A percentile compares a stretch with the other conserved stretches of the same genome.
phyloP scores from a whole-genome alignment of 108 stramenopile genomes.

The Discostella pseudostelligera region DNA sequence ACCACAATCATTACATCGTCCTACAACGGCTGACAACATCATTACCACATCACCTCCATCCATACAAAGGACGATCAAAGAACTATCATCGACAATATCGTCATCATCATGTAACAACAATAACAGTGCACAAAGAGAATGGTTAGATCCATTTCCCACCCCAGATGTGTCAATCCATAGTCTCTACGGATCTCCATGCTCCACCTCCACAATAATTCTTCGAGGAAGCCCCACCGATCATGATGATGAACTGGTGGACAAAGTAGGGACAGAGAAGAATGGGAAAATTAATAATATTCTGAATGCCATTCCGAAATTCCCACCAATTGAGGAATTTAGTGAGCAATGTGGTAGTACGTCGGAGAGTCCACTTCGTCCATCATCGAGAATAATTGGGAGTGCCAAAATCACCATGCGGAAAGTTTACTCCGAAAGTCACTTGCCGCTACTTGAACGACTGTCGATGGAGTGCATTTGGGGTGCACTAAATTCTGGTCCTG shows the following conservation, averaged over 20 bases:
- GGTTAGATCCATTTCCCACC: conserved; percentile 46
- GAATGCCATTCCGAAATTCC: conserved; percentile 16
- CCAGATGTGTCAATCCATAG: conserved; percentile 34
- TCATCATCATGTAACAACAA: background rate
- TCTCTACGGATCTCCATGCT: conserved; percentile 5
- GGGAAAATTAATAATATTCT: conserved; percentile 1
- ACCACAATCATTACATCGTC: too few species aligned
- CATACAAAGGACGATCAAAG: too few species aligned
- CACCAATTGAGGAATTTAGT: conserved; percentile 5
- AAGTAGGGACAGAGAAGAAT: too few species aligned
- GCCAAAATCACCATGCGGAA: background rate
- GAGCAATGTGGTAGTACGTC: background rate
- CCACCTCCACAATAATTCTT: background rate
- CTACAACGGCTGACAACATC: too few species aligned
- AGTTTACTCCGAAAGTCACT: conserved; percentile 1
- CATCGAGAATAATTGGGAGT: background rate
- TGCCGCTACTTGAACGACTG: conserved; percentile 11
- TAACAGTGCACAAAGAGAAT: conserved; percentile 7
- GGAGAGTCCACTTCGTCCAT: conserved; percentile 1
- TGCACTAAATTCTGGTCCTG: conserved; percentile 29
- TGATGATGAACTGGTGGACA: too few species aligned
- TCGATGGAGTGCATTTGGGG: conserved; percentile 33
- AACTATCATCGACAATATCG: background rate
- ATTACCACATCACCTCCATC: too few species aligned
- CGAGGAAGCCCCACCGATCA: background rate